Base-by-base conservation (phyloP, 78 protist species). In the Pigoraptor vietnamica region DNA sequence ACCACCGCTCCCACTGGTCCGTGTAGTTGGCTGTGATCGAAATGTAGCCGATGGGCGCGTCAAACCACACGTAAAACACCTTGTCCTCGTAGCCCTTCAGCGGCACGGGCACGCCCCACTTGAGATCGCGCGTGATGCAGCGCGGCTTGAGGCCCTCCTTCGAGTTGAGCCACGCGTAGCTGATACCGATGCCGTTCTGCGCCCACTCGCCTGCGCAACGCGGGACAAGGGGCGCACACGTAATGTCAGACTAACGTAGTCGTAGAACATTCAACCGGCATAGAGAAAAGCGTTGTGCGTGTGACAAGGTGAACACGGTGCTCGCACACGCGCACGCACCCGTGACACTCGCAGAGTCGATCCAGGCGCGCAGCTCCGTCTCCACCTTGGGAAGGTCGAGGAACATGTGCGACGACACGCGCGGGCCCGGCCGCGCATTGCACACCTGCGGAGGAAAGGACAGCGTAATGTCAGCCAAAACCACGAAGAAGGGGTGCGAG, bases 51-150 rank as follows among this genome's bases (percentile, higher is more conserved):
- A 96, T 96, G 39, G 98, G 98, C 29, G 98, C 98, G 87, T 97
- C 98, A 81, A 96, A 97, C 98, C 98, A 97, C 38, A 97, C 98
- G 89, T 97, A 97, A 89, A 97, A 95, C 90, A 97, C 97, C 84
- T 94, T 96, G 1, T 95, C 95, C 24, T 79, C 82, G 39, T 84
- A 95, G 25, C 94, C 95, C 29, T 91, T 93, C 23, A 89, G 10
- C n/a, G 98, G 96, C 9, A 96, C 97, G 23, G 95, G 96, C 25
- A 95, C 94, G 67, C 98, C 98, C 98, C 98, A 97, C 91, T 93
- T 94, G 88, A 97, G 94, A 67, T 97, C 98, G 56, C 98, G 94
- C 0, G 98, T 96, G 89, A 97, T 97, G 88, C 98, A 96, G 32
- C 98, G 93, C 89, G 96, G 94, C 82, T 94, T 81, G 19, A 97